Evolutionary conservation across 805 yeast species (phyloP).

Genomic region (Lipomyces sp.): DNA sequence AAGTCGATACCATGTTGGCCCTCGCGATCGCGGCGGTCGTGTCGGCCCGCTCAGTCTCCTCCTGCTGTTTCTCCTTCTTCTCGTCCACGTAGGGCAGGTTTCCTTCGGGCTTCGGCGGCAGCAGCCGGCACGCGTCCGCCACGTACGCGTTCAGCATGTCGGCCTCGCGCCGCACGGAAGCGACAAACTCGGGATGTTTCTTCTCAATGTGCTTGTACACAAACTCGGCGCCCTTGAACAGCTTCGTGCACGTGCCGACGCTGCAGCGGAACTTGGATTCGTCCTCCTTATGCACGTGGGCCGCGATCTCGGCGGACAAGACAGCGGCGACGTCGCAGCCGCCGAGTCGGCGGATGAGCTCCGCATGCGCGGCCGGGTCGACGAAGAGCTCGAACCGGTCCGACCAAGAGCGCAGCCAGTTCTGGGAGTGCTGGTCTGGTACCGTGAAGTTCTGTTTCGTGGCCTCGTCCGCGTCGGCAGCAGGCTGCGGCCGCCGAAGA

Average conservation of each 20-base stretch:
- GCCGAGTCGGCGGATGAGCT: conserved; percentile 17
- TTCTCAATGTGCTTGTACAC: conserved; percentile 27
- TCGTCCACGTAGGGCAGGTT: conserved; percentile 8
- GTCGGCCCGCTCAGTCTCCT: background rate
- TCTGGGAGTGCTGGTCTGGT: conserved; percentile 14
- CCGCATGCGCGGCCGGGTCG: conserved; percentile 11
- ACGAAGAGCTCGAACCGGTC: conserved; percentile 19
- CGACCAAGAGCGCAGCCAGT: conserved; percentile 26
- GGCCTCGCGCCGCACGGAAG: conserved; percentile 7
- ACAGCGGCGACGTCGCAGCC: conserved; percentile 18
- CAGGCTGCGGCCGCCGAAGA: conserved; percentile 16
- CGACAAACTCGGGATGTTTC: conserved; percentile 26
- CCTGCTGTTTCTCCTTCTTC: background rate
- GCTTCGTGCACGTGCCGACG: conserved; percentile 26
- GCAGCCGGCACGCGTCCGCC: conserved; percentile 20
- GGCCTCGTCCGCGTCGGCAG: conserved; percentile 5
- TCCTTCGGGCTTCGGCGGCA: conserved; percentile 21
- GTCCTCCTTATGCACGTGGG: conserved; percentile 21
- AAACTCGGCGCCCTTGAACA: conserved; percentile 29
- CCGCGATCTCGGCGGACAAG: conserved; percentile 8
- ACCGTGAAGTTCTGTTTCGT: background rate
- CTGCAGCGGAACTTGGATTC: conserved; percentile 27
- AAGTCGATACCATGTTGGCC: conserved; percentile 1
- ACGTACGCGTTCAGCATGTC: conserved; percentile 20
- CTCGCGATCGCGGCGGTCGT: background rate